Evolutionary conservation across 768 basidiomycete species (phyloP).

Genomic region (Vararia minispora): DNA sequence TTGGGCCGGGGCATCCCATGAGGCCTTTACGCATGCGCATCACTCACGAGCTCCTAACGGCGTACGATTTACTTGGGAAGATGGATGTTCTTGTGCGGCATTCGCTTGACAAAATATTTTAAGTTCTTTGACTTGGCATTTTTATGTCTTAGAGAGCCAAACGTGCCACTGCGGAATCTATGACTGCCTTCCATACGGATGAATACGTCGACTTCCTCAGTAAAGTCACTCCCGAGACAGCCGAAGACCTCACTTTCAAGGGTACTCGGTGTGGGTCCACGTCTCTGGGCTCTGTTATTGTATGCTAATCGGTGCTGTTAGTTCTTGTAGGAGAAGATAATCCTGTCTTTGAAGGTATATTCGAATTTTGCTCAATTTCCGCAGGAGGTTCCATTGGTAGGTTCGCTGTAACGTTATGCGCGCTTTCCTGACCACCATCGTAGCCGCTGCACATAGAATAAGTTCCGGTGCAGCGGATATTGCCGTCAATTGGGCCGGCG

Average conservation of each 20-base stretch:
- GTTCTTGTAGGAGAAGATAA: slow-evolving; percentile 83
- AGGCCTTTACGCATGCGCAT: slow-evolving; percentile 94
- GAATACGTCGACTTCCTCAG: slow-evolving; percentile 93
- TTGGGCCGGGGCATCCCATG: slow-evolving; percentile 87
- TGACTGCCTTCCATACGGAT: slow-evolving; percentile 97
- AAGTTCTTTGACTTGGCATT: neutral
- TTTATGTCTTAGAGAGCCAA: slow-evolving; percentile 19
- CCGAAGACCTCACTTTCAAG: slow-evolving; percentile 72
- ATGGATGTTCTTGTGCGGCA: slow-evolving; percentile 81
- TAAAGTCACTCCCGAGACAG: slow-evolving; percentile 85
- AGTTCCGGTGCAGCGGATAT: slow-evolving; percentile 70
- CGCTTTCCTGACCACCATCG: neutral
- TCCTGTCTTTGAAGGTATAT: slow-evolving; percentile 91
- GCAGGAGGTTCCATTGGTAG: slow-evolving; percentile 90
- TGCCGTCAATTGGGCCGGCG: slow-evolving; percentile 96
- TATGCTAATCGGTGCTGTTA: slow-evolving; percentile 11
- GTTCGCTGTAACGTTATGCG: slow-evolving; percentile 14
- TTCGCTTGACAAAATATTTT: neutral
- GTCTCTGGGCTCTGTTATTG: neutral
- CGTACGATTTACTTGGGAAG: slow-evolving; percentile 88
- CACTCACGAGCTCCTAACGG: slow-evolving; percentile 82
- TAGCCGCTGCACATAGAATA: slow-evolving; percentile 74
- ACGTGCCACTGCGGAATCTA: slow-evolving; percentile 27
- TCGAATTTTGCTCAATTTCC: slow-evolving; percentile 94
- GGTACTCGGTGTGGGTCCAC: slow-evolving; percentile 71